A percentile compares a stretch with the other conserved stretches of the same genome.
These are phyloP conservation scores for Ceratocystis variospora DNA, from an alignment of 2,329 filamentous ascomycete genomes.

Conservation along the genomic window DNA sequence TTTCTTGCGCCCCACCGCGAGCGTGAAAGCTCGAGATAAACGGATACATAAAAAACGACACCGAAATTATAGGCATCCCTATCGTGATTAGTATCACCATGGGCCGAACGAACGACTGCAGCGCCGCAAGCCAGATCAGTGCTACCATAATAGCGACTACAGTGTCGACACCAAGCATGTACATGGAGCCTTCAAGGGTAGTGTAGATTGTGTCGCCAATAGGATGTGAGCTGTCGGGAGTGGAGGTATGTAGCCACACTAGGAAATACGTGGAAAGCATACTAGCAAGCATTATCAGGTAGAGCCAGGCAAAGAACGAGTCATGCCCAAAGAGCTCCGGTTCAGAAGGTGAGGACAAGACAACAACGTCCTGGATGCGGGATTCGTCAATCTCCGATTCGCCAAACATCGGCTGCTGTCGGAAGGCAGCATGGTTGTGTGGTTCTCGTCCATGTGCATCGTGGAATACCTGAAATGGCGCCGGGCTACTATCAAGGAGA, in stretches of 20 bases:
- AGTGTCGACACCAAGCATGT: constrained; percentile 82
- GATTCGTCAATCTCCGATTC: constrained; percentile 37
- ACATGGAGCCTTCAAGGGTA: constrained; percentile 71
- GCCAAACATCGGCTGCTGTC: constrained; percentile 27
- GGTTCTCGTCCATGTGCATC: constrained; percentile 2
- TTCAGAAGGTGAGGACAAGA: constrained; percentile 26
- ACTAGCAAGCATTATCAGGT: constrained; percentile 68
- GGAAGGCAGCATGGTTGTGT: constrained; percentile 23
- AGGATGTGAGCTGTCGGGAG: constrained; percentile 50
- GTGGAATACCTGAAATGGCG: constrained; percentile 47
- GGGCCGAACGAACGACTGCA: constrained; percentile 77
- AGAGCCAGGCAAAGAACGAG: constrained; percentile 81
- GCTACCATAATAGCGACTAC: constrained; percentile 80
- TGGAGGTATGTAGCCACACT: constrained; percentile 75
- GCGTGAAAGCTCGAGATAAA: constrained; percentile 82
- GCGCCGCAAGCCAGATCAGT: constrained; percentile 73
- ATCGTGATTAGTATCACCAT: constrained; percentile 69
- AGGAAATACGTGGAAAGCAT: constrained; percentile 81
- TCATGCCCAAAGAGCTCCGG: constrained; percentile 70
- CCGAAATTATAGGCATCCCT: constrained; percentile 70
- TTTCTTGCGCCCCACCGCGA: constrained; percentile 75
- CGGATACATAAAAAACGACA: constrained; percentile 83
- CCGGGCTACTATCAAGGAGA: constrained; percentile 38
- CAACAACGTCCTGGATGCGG: constrained; percentile 21
- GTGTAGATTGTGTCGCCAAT: constrained; percentile 92